Base-by-base conservation (phyloP, 2,329 filamentous ascomycete species). In the Trichoderma oligosporum region DNA sequence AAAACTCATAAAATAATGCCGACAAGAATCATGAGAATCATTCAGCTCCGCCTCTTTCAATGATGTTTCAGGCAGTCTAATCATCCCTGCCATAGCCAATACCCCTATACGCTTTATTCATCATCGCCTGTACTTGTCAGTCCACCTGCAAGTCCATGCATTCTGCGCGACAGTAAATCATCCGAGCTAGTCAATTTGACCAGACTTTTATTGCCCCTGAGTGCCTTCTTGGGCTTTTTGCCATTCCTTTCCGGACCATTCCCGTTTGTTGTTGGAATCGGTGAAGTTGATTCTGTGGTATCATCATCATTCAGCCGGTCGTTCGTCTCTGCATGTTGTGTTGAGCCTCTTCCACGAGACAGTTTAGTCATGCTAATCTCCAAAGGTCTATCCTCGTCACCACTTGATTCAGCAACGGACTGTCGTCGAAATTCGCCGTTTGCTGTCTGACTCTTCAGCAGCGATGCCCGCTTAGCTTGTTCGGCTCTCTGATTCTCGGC, bases 351-450 rank as follows among this genome's bases (percentile, higher is more conserved):
- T 7, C 74, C 68, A 8, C 74, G 67, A 33, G 70, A 71, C 59
- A 74, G 66, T 61, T 74, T 76, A 11, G 79, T 81, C 76, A 86
- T 82, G 64, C 81, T 85, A 77, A 96, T 96, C 72, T 96, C 92
- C 8, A 97, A 71, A 3, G 90, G 89, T 18, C 78, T 74, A 52
- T 95, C 91, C 61, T 96, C 91, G 31, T 94, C 90, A 0, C 85
- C 89, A 9, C 85, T 88, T 12, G 77, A 88, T 71, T 83, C 88
- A 44, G 75, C 80, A 29, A 68, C 63, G 8, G 61, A 56, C 48
- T 67, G 68, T 25, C 65, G 67, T 41, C 64, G 64, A 4, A 66
- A 58, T 58, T 48, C 7, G 53, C 61, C 49, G 63, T 58, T 54
- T 35, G 47, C 57, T 2, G n/a, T 16, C 4, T 42, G 55, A 8